A percentile compares a stretch with the other conserved stretches of the same genome.
phyloP scores from a whole-genome alignment of 164 flowering plant species.

The Umbellularia californica region DNA sequence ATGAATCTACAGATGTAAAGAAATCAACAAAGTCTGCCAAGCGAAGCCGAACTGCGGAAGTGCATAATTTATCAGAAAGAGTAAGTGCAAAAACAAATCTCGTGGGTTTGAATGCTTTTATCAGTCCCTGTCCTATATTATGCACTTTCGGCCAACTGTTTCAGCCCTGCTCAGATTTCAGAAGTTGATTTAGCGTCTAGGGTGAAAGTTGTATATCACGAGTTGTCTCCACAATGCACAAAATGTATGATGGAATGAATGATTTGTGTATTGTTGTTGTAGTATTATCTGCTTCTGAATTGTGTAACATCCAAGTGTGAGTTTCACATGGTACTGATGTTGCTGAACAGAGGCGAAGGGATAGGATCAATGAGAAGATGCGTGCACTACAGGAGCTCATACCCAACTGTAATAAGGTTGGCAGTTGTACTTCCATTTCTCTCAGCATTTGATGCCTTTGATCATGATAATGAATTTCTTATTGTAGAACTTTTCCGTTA shows the following conservation, averaged over 20 bases:
- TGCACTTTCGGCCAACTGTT: background rate
- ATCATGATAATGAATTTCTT: background rate
- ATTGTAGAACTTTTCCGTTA: background rate
- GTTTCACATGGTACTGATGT: background rate
- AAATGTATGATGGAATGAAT: background rate
- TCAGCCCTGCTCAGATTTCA: background rate
- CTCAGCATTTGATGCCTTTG: background rate
- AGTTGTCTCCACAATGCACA: background rate
- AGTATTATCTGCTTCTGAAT: background rate
- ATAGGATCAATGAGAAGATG: constrained; percentile 97
- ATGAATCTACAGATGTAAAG: constrained; percentile 60
- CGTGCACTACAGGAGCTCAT: constrained; percentile 92
- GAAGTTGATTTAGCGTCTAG: background rate
- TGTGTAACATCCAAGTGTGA: background rate
- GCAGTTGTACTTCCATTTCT: background rate
- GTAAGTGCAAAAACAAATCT: constrained; percentile 35
- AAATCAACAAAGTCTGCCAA: constrained; percentile 41
- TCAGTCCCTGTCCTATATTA: too few species aligned
- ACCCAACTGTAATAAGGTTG: constrained; percentile 96
- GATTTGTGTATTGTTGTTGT: background rate
- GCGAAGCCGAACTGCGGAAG: constrained; percentile 97
- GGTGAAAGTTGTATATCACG: constrained; percentile 3
- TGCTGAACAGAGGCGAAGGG: constrained; percentile 73
- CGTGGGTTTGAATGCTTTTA: background rate
- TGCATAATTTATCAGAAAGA: constrained; percentile 95